Evolutionary conservation across 176 grass and related monocot species (phyloP), one percentile per base, ranked within the genome.

Genomic region (Aegilops sharonensis): DNA sequence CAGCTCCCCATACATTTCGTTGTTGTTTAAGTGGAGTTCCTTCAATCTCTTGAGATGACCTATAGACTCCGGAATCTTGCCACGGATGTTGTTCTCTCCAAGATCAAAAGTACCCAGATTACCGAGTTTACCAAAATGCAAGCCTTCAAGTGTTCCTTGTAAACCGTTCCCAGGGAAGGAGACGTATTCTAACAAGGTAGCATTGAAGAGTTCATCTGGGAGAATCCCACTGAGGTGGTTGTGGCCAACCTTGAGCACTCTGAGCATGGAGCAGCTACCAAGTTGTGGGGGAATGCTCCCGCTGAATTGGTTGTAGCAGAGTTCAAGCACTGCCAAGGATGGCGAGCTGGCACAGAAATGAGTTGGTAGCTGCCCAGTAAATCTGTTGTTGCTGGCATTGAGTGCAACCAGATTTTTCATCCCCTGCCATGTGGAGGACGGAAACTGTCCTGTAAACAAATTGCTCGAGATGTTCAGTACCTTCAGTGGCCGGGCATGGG

Each of bases 381-480:
- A 87, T 67, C 84, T 90, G 43, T 90, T 90, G 17, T 87, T 87
- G 75, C 89, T 90, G 11, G 40, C 84, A 45, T 90, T 83, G 57
- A 90, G 30, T 2, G 56, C 64, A 1, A 83, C 3, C 54, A 87
- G 32, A 78, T 87, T 90, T 7, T 30, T 6, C 48, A 62, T 78
- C 18, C 2, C 2, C 3, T 64, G 6, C 88, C 77, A 89, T 80
- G 57, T 35, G 14, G 45, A 6, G 67, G 60, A 54, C 4, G 69
- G 78, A 35, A 91, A 85, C n/a, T 79, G 14, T 14, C 81, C 86
- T 8, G 77, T 32, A 47, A 91, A 78, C 31, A 48, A 9, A 27
- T 91, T 91, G 57, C 86, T 91, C 5, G 90, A 91, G 21, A 91
- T 77, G 6, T 91, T 89, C 5, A 91, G 65, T 77, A 91, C 82